These are phyloP conservation scores for Clonostachys byssicola DNA, from an alignment of 2,329 filamentous ascomycete species.

Conservation along the genomic window DNA sequence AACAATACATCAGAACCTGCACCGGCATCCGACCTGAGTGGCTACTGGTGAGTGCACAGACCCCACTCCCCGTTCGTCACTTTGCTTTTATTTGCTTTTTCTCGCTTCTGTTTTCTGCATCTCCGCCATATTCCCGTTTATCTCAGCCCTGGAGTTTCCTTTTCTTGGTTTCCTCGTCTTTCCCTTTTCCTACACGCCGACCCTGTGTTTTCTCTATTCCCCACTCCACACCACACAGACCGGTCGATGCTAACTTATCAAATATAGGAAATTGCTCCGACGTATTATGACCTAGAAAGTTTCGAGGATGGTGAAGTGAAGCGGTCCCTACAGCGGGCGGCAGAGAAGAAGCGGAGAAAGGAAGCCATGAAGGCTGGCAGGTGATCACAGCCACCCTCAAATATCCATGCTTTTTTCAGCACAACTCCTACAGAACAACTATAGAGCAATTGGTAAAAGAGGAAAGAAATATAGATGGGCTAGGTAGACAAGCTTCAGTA, in stretches of 20 bases:
- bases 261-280: constrained; percentile 79
- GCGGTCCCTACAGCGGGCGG: constrained; percentile 53
- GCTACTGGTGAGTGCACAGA: constrained; percentile 64
- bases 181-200: background rate
- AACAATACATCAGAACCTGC: constrained; percentile 96
- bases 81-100: background rate
- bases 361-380: constrained; percentile 49
- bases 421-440: background rate
- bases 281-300: constrained; percentile 80
- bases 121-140: background rate
- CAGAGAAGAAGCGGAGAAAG: constrained; percentile 57
- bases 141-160: background rate
- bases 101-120: background rate
- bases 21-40: constrained; percentile 91
- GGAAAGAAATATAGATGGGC: too few species aligned
- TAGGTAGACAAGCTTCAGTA: too few species aligned
- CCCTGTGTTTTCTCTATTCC: background rate
- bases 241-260: background rate
- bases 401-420: background rate
- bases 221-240: background rate
- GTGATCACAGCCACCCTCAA: constrained; percentile 12
- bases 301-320: constrained; percentile 88
- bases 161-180: background rate
- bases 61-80: constrained; percentile 1
- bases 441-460: too few species aligned